A percentile compares a stretch with the other conserved stretches of the same genome.
Evolutionary conservation across 306 rosid genomes (phyloP).

Genomic region (Carpinus viminea): DNA sequence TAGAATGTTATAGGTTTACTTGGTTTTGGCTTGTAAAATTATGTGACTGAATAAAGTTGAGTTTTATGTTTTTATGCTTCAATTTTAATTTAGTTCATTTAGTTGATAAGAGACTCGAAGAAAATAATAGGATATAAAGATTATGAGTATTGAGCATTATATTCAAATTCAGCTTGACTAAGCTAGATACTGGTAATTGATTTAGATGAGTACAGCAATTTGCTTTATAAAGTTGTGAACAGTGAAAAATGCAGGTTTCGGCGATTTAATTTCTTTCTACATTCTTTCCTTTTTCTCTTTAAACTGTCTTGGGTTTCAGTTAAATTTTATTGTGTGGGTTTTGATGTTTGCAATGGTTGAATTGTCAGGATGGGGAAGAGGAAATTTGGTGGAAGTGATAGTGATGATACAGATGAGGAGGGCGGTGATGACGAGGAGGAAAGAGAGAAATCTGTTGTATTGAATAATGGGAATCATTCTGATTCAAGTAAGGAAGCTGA

Average conservation of each 20-base stretch:
- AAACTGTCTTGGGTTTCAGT: not conserved
- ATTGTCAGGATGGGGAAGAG: slow-evolving; percentile 85
- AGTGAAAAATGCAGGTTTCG: no score
- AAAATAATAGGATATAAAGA: not conserved
- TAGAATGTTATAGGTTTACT: no score
- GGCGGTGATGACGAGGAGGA: slow-evolving; percentile 42
- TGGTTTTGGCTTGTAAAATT: no score
- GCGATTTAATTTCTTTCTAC: not conserved
- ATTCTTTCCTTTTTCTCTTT: not conserved
- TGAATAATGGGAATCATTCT: slow-evolving; percentile 47
- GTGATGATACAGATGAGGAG: slow-evolving; percentile 63
- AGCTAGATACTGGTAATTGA: not conserved
- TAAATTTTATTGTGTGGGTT: slow-evolving; percentile 18
- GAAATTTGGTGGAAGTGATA: slow-evolving; percentile 61
- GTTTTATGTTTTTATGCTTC: not conserved
- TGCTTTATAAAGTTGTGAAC: not conserved
- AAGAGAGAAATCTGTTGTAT: slow-evolving; percentile 54
- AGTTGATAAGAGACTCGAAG: not conserved
- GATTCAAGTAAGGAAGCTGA: slow-evolving; percentile 59
- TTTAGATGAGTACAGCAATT: not conserved
- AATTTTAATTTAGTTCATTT: no score
- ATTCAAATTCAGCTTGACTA: not conserved
- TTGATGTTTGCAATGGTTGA: slow-evolving; percentile 28
- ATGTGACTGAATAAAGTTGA: not conserved
- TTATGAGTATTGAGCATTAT: not conserved